These are phyloP conservation scores for Darksidea phi DNA, from an alignment of 495 filamentous ascomycete species.

Conservation along the genomic window DNA sequence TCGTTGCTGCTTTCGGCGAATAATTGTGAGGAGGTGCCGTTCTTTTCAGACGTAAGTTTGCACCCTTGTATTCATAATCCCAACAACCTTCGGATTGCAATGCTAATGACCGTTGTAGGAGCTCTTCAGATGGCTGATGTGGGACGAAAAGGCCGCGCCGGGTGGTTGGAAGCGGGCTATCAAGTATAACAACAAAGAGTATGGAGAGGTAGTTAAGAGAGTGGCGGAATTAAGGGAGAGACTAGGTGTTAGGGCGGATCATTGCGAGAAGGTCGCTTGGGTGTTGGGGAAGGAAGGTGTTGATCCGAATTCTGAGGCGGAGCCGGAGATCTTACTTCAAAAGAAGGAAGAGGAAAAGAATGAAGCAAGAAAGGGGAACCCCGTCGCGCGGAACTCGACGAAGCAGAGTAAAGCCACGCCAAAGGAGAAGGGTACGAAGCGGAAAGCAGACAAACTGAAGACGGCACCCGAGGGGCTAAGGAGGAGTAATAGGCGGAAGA, in stretches of 20 bases:
- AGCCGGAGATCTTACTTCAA: background rate
- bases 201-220: slow-evolving; percentile 52
- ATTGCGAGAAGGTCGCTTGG: slow-evolving; percentile 30
- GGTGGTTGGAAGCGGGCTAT: slow-evolving; percentile 51
- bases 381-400: background rate
- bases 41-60: background rate
- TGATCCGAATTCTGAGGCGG: slow-evolving; percentile 4
- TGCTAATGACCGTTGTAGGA: slow-evolving; percentile 41
- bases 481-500: slow-evolving; percentile 17
- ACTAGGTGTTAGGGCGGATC: slow-evolving; percentile 18
- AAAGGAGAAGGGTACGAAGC: slow-evolving; percentile 17
- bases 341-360: background rate
- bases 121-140: slow-evolving; percentile 62
- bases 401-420: background rate
- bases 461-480: background rate
- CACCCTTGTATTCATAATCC: too few species aligned
- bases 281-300: slow-evolving; percentile 28
- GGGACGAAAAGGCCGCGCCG: slow-evolving; percentile 45
- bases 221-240: slow-evolving; percentile 47
- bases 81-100: too few species aligned
- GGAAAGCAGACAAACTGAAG: slow-evolving; percentile 12
- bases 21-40: slow-evolving; percentile 42
- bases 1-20: slow-evolving; percentile 66
- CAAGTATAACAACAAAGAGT: slow-evolving; percentile 68
- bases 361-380: background rate